Evolutionary conservation across 2,329 filamentous ascomycete species (phyloP), one percentile per base, ranked within the genome.

Genomic region (Fusarium sp.): DNA sequence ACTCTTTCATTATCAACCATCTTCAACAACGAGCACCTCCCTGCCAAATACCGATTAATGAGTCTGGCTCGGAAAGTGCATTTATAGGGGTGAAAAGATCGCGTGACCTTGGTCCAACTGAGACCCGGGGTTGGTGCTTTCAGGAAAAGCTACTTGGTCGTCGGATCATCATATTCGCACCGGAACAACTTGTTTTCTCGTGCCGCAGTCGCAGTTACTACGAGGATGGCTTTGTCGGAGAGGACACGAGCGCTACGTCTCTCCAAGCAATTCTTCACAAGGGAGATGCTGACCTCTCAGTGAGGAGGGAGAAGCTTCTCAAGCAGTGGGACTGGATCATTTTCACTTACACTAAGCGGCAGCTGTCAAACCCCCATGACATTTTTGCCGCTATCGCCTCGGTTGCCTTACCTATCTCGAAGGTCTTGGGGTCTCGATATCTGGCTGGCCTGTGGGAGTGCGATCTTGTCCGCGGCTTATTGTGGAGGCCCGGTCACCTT

Each of bases 41-140:
- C 11, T 71, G 68, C 20, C 25, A 62, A 14, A 35, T 72, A 5
- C 70, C 64, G 1, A 43, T 68, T 1, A 48, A 20, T 0, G 32
- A 60, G 9, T 41, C 52, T 1, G 5, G 4, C 13, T 9, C 13
- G 2, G 64, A 48, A 7, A 41, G 2, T 2, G 54, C 62, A 10
- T 6, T 58, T 23, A 25, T 71, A 13, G 68, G 65, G 0, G 5
- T 57, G 0, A 11, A 43, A 5, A 62, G 68, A 13, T 57, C 68
- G 0, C 2, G 3, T 16, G 54, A 64, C 18, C n/a, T 61, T 0
- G 68, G 70, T 5, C 1, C 52, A 1, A 63, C 59, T 14, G 41
- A 59, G 9, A 72, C 64, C 14, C 70, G 70, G 1, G 70, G 70
- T 0, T 72, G 70, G 70, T 72, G 70, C 23, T 64, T 66, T n/a